Base-by-base conservation (phyloP, 257 asterid species). In the Jacaranda mimosifolia region DNA sequence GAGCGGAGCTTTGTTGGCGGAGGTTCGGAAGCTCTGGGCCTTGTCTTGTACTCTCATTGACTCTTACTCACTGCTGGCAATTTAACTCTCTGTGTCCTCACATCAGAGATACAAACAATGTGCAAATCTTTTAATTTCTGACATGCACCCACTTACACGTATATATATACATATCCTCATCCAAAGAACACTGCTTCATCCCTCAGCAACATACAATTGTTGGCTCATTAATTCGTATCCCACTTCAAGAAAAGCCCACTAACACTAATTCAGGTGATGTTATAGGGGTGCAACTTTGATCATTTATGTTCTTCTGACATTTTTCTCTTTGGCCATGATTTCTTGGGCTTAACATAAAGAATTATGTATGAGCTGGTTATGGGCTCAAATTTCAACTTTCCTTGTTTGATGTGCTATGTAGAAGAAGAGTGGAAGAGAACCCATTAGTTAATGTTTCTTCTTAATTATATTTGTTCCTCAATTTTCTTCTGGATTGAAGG, bases 1-100 rank as follows among this genome's bases (percentile, higher is more conserved):
- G 12, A 65, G 56, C 42, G 65, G 72, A 52, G 77, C 82, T 53
- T 79, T 42, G 78, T 79, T 53, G 82, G 62, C 82, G 82, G 82
- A 79, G 55, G 7, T 71, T 79, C 56, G n/a, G 53, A 79, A 69
- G 77, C 32, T 26, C 51, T n/a, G 69, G 15, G 6, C 76, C 35
- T 63, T 40, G 66, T 26, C 59, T 49, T 21, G 59, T 65, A 8
- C 77, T 72, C 69, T 26, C 58, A 39, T 75, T 65, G 48, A 43
- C 67, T 46, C 67, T 53, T 64, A 21, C 45, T 51, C 32, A 9
- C 18, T 53, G 75, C 74, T 76, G 75, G 49, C 57, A 46, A 19
- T 19, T 49, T 3, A 8, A 68, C 11, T 46, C 58, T 32, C 2
- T 70, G 9, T 51, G 62, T 32, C 35, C 3, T 51, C 36, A 48